Evolutionary conservation across 225 moss, liverwort and hornwort species (phyloP).

Genomic region (Pseudoscleropodium purum): DNA sequence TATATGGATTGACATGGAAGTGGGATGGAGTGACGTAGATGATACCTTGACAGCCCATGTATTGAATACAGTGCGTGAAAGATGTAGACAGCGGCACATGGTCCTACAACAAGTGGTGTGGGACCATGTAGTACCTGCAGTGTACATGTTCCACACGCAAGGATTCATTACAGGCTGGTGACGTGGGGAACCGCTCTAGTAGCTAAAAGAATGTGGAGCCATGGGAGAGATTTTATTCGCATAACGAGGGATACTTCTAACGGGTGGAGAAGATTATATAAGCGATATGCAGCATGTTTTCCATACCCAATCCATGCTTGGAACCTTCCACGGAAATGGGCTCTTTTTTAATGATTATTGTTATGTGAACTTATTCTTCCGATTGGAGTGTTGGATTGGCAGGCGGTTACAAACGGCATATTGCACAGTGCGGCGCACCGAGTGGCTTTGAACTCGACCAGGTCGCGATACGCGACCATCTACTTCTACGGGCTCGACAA

Average conservation of each 20-base stretch:
- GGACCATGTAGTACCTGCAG: background rate
- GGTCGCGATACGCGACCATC: constrained; percentile 23
- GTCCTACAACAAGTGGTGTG: background rate
- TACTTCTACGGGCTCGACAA: constrained; percentile 44
- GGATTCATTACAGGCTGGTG: background rate
- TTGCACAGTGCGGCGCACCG: constrained; percentile 21
- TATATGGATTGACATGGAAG: background rate
- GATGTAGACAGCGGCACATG: background rate
- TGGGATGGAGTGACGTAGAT: background rate
- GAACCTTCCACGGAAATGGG: background rate
- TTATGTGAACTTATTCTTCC: background rate
- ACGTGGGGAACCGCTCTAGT: background rate
- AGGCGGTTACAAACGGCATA: constrained; percentile 32
- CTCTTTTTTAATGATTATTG: background rate
- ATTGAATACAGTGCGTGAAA: too few species aligned
- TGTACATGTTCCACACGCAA: background rate
- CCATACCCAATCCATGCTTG: background rate
- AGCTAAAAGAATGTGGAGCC: background rate
- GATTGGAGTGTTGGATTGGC: background rate
- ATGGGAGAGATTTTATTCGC: background rate
- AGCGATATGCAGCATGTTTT: background rate
- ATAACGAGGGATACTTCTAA: too few species aligned
- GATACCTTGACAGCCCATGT: background rate
- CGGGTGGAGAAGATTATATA: background rate
- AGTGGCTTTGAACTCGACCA: constrained; percentile 11